These are phyloP conservation scores for Hydnomerulius pinastri DNA, from an alignment of 768 basidiomycete species.

Conservation along the genomic window DNA sequence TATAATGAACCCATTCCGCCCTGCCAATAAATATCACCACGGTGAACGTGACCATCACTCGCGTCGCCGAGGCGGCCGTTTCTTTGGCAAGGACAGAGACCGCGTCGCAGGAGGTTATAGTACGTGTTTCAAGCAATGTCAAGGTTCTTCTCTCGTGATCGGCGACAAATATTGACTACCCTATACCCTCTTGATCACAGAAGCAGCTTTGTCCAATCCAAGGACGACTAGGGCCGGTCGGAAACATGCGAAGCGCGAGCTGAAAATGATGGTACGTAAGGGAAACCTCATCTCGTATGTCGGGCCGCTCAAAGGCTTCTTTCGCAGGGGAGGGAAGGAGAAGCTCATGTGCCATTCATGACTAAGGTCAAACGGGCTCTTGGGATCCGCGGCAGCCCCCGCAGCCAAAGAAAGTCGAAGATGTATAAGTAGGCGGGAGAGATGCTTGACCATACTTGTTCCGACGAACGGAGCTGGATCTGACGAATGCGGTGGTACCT, in stretches of 20 bases:
- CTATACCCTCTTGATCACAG: slow-evolving; percentile 27
- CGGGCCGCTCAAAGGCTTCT: slow-evolving; percentile 2
- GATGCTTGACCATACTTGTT: too few species aligned
- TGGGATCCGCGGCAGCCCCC: too few species aligned
- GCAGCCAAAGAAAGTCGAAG: slow-evolving; percentile 6
- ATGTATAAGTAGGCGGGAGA: too few species aligned
- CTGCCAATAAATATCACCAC: too few species aligned
- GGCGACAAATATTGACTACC: slow-evolving; percentile 1
- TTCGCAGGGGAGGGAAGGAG: slow-evolving; percentile 41
- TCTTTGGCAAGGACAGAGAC: slow-evolving; percentile 37
- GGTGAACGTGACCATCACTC: too few species aligned
- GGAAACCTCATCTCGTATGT: slow-evolving; percentile 1
- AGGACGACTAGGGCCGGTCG: slow-evolving; percentile 48
- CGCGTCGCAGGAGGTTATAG: slow-evolving; percentile 52
- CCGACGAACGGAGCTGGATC: too few species aligned
- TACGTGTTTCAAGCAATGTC: slow-evolving; percentile 26
- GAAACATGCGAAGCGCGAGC: slow-evolving; percentile 47
- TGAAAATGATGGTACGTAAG: slow-evolving; percentile 44
- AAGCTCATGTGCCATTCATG: slow-evolving; percentile 50
- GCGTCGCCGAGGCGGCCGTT: too few species aligned
- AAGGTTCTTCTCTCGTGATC: not conserved
- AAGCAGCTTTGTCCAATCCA: slow-evolving; percentile 52
- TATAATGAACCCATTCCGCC: too few species aligned
- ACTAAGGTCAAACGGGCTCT: too few species aligned
- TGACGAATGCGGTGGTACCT: too few species aligned